A percentile compares a stretch with the other conserved stretches of the same genome.
Evolutionary conservation across 371 early-diverging fungal species (phyloP).

Genomic region (Zychaea mexicana): DNA sequence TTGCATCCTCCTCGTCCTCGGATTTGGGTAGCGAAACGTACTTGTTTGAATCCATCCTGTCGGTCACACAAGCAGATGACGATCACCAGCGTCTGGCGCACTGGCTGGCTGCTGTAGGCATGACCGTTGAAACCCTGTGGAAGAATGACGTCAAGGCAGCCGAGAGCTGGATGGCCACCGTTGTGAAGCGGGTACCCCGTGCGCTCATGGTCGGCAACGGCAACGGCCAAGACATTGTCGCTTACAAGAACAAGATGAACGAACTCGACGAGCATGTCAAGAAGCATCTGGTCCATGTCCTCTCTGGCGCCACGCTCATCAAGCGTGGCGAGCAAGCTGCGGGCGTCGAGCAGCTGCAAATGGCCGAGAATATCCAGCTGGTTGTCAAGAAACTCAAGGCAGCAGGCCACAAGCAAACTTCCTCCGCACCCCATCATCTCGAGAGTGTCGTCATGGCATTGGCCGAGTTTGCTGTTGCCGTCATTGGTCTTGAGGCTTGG

Average conservation of each 20-base stretch:
- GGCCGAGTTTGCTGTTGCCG: slow-evolving; percentile 40
- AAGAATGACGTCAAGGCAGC: slow-evolving; percentile 20
- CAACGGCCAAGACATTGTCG: slow-evolving; percentile 4
- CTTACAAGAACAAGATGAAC: slow-evolving; percentile 20
- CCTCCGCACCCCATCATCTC: slow-evolving; percentile 1
- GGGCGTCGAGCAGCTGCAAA: slow-evolving; percentile 28
- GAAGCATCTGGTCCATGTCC: slow-evolving; percentile 26
- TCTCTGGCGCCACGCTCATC: slow-evolving; percentile 32
- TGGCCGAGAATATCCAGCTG: slow-evolving; percentile 16
- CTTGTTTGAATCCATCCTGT: slow-evolving; percentile 12
- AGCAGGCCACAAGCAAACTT: background rate
- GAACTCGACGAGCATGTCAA: slow-evolving; percentile 29
- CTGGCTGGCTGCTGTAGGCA: slow-evolving; percentile 12
- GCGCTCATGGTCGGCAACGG: slow-evolving; percentile 18
- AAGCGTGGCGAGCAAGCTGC: slow-evolving; percentile 20
- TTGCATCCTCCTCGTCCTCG: too few species aligned
- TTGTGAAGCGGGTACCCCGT: slow-evolving; percentile 31
- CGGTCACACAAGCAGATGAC: slow-evolving; percentile 9
- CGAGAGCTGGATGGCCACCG: slow-evolving; percentile 19
- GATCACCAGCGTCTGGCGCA: slow-evolving; percentile 30
- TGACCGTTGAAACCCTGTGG: slow-evolving; percentile 11
- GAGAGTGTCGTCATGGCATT: slow-evolving; percentile 32
- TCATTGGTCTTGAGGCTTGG: slow-evolving; percentile 44
- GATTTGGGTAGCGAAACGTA: background rate
- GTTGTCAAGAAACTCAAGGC: slow-evolving; percentile 16